Percentiles rank a stretch among this genome's conserved stretches.
These are phyloP conservation scores for Erythrobasidium yunnanense DNA, from an alignment of 768 basidiomycete genomes.

Conservation along the genomic window DNA sequence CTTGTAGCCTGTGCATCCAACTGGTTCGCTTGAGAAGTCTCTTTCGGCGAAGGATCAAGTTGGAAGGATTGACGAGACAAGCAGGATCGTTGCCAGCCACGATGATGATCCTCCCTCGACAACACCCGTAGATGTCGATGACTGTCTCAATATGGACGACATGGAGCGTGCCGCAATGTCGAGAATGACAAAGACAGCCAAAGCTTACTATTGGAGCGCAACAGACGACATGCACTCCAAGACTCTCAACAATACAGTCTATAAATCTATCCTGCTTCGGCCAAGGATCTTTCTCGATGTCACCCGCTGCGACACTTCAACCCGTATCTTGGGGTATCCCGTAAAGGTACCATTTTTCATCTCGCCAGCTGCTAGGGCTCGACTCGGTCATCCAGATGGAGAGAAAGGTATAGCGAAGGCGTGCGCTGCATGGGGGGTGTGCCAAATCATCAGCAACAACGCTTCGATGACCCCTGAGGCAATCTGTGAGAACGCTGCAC, in stretches of 20 bases:
- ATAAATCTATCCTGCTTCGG: slow-evolving; percentile 75
- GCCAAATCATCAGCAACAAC: slow-evolving; percentile 30
- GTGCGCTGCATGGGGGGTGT: slow-evolving; percentile 38
- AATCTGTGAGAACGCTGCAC: slow-evolving; percentile 38
- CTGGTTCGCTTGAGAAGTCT: slow-evolving; percentile 40
- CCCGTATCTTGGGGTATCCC: slow-evolving; percentile 41
- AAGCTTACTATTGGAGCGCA: slow-evolving; percentile 70
- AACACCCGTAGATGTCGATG: background rate
- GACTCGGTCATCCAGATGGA: slow-evolving; percentile 42
- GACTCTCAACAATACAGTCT: slow-evolving; percentile 53
- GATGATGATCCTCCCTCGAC: background rate
- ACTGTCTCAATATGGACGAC: slow-evolving; percentile 35
- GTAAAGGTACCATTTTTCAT: slow-evolving; percentile 43
- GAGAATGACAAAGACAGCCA: slow-evolving; percentile 27
- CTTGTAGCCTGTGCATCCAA: slow-evolving; percentile 39
- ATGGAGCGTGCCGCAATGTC: slow-evolving; percentile 21
- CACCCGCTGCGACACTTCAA: slow-evolving; percentile 50
- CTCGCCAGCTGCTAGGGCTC: slow-evolving; percentile 44
- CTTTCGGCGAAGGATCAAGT: background rate
- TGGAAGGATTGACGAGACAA: background rate
- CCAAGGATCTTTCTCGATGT: slow-evolving; percentile 79
- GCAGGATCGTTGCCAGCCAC: background rate
- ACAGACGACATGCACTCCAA: slow-evolving; percentile 57
- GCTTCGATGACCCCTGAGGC: background rate
- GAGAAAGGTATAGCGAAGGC: slow-evolving; percentile 40